Evolutionary conservation across 306 rosid species (phyloP), one percentile per base, ranked within the genome.

Genomic region (Trifolium dubium): DNA sequence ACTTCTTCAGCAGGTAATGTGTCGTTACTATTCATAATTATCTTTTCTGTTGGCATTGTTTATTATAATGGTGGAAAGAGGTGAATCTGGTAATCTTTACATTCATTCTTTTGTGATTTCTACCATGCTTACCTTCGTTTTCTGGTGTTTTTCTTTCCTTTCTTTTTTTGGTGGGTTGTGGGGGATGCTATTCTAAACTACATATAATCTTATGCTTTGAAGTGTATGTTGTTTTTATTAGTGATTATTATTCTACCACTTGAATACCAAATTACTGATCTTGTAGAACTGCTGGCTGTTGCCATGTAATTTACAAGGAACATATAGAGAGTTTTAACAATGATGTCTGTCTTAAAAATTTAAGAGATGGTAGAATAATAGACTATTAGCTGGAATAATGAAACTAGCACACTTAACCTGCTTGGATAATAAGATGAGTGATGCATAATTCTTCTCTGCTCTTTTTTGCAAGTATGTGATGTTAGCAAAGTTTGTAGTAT

Each of bases 1-100:
- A 80, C 5, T 91, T 56, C 97, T 91, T 77, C 97, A 91, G 82
- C 97, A 91, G 97, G 97, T 91, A 82, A 66, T 56, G 5, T 41
- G 35, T 80, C 66, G 47, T 75, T 80, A 31, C 71, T 41, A 34
- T 69, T 69, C 63, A 10, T 47, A 67, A 43, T 58, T 67, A 32
- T 76, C 63, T 69, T 77, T 19, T 46, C 55, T 34, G 2, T 37
- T 44, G 43, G 43, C 41, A 46, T 64, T 19, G 53, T 44, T 72
- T 64, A 46, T 70, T 67, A 8, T 10, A 43, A 77, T 18, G 67
- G 32, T 41, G 43, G 18, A 40, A 40, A 44, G 32, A 44, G 30
- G 56, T 46, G 29, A 10, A 70, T 30, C 51, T 69, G 11, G n/a
- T 47, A 59, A 17, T 61, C 34, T 77, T 64, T 31, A 32, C 78